phyloP scores from a whole-genome alignment of 2,329 filamentous ascomycete genomes.

The Alternaria triticimaculans region DNA sequence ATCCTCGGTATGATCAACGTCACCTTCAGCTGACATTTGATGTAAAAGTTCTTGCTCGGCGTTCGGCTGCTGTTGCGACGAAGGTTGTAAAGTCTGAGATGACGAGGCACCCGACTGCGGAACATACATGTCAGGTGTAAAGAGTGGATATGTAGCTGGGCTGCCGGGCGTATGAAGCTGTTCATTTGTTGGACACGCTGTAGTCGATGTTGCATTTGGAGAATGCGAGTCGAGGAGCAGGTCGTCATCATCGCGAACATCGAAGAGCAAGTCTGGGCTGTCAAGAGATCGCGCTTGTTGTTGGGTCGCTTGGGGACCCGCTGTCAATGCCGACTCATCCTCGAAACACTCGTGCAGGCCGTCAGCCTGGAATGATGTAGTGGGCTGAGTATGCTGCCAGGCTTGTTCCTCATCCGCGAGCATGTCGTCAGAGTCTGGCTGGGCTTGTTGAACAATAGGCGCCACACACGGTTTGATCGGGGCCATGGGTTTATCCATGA shows the following conservation, averaged over 20 bases:
- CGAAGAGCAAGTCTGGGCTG: neutral
- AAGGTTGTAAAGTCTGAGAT: neutral
- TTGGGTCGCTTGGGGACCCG: neutral
- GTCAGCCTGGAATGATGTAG: neutral
- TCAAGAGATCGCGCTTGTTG: neutral
- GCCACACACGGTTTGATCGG: conserved; percentile 9
- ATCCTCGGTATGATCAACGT: neutral
- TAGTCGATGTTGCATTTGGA: neutral
- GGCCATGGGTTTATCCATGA: neutral
- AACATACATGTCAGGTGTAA: neutral
- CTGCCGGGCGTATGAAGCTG: neutral
- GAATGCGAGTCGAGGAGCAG: neutral
- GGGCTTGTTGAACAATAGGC: neutral
- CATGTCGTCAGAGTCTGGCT: conserved; percentile 14
- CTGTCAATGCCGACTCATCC: neutral
- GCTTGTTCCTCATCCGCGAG: conserved; percentile 4
- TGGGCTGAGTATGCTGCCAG: neutral
- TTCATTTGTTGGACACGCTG: neutral
- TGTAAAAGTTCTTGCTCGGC: neutral
- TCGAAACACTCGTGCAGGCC: neutral
- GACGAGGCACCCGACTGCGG: neutral
- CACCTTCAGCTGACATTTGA: neutral
- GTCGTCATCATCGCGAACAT: conserved; percentile 1
- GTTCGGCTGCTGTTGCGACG: neutral
- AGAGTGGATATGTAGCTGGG: neutral